Base-by-base conservation (phyloP, 2,329 filamentous ascomycete species). In the Phaeosphaeria sp. region DNA sequence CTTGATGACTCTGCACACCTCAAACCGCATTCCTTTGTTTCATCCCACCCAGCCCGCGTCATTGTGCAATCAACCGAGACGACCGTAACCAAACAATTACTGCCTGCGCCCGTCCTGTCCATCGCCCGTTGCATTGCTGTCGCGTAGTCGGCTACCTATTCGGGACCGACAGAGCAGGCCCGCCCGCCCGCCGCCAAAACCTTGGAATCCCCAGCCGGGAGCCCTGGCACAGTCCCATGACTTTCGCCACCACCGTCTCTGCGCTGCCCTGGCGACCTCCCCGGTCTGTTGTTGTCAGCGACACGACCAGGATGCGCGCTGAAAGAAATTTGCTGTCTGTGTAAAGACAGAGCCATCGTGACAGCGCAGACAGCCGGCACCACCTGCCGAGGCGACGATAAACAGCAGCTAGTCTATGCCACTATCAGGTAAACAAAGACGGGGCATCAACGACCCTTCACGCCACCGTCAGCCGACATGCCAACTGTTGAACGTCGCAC, bases 391-490 rank as follows among this genome's bases (percentile, higher is more conserved):
- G 18, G 21, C 44, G 25, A 46, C 6, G 39, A 20, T n/a, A 20
- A 9, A 27, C 42, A 13, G 42, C 21, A 11, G 17, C 13, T 17
- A 11, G 9, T 15, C 17, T 20, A 30, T 30, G 39, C 27, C 4
- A 15, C 42, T 22, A 36, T 44, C 42, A 44, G 18, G 49, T 51
- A 44, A 43, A 51, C 49, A 51, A 43, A n/a, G 2, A 7, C 42
- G 18, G 9, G 27, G 4, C 33, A 24, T 47, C 24, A 43, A 39
- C 39, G 39, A 42, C 30, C 58, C 17, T 65, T 57, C 56, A 61
- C 58, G 46, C 60, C 62, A 63, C 53, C 51, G 33, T 65, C 60
- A 63, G 52, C 44, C 59, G 55, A 58, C 49, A 25, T 40, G 30
- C n/a, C 33, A 52, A 49, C 48, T 45, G 53, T 43, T 39, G 43